Base-by-base conservation (phyloP, 1,139 yeast species). In the Kodamaea alishanica region DNA sequence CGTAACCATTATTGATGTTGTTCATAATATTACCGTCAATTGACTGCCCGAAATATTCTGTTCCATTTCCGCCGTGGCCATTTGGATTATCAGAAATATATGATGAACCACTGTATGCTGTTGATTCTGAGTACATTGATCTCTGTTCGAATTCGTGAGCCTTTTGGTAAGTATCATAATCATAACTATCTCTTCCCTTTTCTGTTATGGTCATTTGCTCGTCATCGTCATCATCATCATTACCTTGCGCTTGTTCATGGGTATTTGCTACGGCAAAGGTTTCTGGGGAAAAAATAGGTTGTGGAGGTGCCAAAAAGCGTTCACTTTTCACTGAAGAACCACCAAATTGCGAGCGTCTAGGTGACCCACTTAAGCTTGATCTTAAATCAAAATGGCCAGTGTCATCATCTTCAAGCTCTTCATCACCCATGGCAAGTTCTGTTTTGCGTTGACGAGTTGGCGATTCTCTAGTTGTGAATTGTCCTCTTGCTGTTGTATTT, bases 271-370 rank as follows among this genome's bases (percentile, higher is more conserved):
- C 81, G 2, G 81, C 82, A 56, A 72, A 79, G 0, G 84, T 77
- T 36, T 75, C 73, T 1, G 81, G 80, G 1, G 83, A 73, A 48
- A 80, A 80, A 12, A 81, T 77, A 12, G 86, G 86, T 45, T 77
- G 76, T 6, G 85, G 85, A 2, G 81, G 80, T 28, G 78, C 81
- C 33, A 80, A 58, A 33, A 79, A 71, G 38, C 81, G 59, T 39
- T 74, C 75, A 37, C 78, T 71, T 42, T 62, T 58, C 3, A 63
- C 54, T 12, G 74, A 64, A 34, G 69, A 62, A 12, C 54, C 49
- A 2, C 60, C 56, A 39, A 54, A 55, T 26, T 51, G 60, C 2
- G 61, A 55, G 28, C 69, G 53, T 30, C 60, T 54, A 11, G 76
- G 73, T 1, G 74, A 63, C 2, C 66, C 66, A 24, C 53, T 51